A percentile compares a stretch with the other conserved stretches of the same genome.
These are phyloP conservation scores for Mycena epipterygia DNA, from an alignment of 768 basidiomycete genomes.

Conservation along the genomic window DNA sequence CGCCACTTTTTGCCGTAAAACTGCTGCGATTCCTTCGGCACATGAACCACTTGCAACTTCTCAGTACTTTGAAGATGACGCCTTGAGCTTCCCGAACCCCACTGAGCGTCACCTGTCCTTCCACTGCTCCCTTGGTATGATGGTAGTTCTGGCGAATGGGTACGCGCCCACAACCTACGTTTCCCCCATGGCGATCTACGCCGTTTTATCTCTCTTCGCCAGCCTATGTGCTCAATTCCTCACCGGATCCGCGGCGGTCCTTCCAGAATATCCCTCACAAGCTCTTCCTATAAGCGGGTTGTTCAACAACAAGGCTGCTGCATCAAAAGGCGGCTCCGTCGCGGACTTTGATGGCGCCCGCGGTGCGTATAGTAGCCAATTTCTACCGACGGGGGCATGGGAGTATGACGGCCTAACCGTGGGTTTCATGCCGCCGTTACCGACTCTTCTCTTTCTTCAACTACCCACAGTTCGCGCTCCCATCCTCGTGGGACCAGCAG, in stretches of 20 bases:
- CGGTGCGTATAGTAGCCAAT: conserved; percentile 55
- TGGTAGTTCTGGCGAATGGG: background rate
- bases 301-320: conserved; percentile 61
- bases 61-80: background rate
- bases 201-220: conserved; percentile 14
- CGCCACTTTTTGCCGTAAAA: no score
- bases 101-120: conserved; percentile 10
- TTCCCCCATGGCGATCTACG: conserved; percentile 19
- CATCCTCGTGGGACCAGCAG: conserved; percentile 53
- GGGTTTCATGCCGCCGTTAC: conserved; percentile 11
- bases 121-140: background rate
- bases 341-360: conserved; percentile 57
- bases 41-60: background rate
- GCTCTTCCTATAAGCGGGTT: conserved; percentile 45
- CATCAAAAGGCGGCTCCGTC: conserved; percentile 43
- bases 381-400: conserved; percentile 56
- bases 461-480: conserved; percentile 57
- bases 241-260: conserved; percentile 6
- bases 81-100: conserved; percentile 24
- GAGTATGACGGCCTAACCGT: conserved; percentile 56
- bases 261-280: conserved; percentile 46
- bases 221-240: conserved; percentile 15
- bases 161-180: background rate
- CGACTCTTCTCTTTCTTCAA: background rate
- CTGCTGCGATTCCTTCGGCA: background rate